These are phyloP conservation scores for Hippophae tibetana DNA, from an alignment of 306 rosid genomes.

Conservation along the genomic window DNA sequence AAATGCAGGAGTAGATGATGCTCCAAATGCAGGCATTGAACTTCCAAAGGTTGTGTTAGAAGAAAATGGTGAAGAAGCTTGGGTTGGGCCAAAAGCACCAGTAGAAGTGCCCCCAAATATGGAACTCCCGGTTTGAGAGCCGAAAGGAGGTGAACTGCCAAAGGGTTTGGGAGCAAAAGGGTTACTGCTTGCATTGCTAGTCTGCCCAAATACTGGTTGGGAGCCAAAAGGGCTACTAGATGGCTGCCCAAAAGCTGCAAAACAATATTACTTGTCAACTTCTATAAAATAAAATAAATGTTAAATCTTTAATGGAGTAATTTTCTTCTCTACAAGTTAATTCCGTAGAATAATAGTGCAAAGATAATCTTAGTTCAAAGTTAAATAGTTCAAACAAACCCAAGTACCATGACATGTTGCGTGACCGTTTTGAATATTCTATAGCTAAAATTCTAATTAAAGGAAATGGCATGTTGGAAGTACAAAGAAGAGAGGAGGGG, in stretches of 20 bases:
- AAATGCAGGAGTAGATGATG: constrained; percentile 67
- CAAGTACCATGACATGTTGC: too few relatives aligned
- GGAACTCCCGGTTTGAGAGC: constrained; percentile 52
- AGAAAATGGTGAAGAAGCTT: constrained; percentile 62
- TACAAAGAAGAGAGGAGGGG: neutral
- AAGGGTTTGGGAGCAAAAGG: constrained; percentile 83
- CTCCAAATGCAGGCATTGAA: constrained; percentile 9
- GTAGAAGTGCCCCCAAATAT: constrained; percentile 86
- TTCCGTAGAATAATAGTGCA: neutral
- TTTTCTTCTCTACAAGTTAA: neutral
- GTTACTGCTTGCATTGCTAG: constrained; percentile 43
- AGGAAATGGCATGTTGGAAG: neutral
- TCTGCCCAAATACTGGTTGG: constrained; percentile 74
- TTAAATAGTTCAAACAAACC: too few relatives aligned
- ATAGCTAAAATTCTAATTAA: neutral
- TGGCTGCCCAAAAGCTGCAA: constrained; percentile 84
- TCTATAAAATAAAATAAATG: constrained; percentile 5
- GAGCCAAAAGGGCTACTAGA: constrained; percentile 75
- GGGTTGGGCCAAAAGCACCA: constrained; percentile 82
- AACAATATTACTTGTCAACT: constrained; percentile 14
- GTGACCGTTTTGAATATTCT: neutral
- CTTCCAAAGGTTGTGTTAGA: constrained; percentile 37
- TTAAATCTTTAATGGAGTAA: neutral
- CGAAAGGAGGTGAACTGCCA: constrained; percentile 71
- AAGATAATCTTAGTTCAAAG: too few relatives aligned